Conservation (phyloP, 768 basidiomycete species). For the Pulveroboletus sp. region DNA sequence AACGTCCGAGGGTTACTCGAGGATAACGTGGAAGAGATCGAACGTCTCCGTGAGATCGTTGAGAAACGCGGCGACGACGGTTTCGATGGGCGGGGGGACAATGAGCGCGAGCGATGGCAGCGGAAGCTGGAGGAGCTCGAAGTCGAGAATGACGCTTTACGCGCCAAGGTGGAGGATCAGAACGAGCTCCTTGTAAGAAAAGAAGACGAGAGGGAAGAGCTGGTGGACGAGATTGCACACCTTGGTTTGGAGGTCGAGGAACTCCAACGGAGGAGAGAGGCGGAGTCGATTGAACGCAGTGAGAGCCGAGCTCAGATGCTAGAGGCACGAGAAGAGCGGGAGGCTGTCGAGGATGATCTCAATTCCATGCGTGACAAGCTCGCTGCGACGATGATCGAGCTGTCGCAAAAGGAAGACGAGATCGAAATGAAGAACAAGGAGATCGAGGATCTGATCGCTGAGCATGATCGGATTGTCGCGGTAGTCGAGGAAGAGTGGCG, state of each 20-base stretch:
- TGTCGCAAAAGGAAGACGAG: conserved; percentile 86
- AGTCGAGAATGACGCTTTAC: conserved; percentile 59
- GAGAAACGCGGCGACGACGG: conserved; percentile 49
- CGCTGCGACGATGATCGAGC: conserved; percentile 74
- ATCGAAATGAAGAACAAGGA: conserved; percentile 73
- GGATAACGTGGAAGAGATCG: conserved; percentile 83
- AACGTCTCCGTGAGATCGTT: conserved; percentile 63
- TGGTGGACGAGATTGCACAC: conserved; percentile 60
- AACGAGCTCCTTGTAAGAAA: conserved; percentile 48
- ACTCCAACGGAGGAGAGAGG: conserved; percentile 54
- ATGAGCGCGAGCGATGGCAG: conserved; percentile 40
- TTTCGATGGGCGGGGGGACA: conserved; percentile 37
- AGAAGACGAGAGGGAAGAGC: conserved; percentile 70
- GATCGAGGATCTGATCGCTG: conserved; percentile 70
- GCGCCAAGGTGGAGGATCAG: conserved; percentile 52
- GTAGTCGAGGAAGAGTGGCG: conserved; percentile 82
- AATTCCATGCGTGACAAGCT: conserved; percentile 71
- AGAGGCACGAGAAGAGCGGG: conserved; percentile 69
- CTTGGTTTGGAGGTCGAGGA: conserved; percentile 66
- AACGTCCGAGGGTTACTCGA: conserved; percentile 63
- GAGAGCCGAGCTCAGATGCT: conserved; percentile 66
- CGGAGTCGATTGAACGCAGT: conserved; percentile 63
- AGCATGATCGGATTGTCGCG: conserved; percentile 68
- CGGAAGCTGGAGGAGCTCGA: conserved; percentile 54
- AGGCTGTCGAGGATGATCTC: conserved; percentile 74